Percentiles rank a stretch among this genome's conserved stretches.
Evolutionary conservation across 106 monocot species (phyloP).

Genomic region (Acorus calamus): DNA sequence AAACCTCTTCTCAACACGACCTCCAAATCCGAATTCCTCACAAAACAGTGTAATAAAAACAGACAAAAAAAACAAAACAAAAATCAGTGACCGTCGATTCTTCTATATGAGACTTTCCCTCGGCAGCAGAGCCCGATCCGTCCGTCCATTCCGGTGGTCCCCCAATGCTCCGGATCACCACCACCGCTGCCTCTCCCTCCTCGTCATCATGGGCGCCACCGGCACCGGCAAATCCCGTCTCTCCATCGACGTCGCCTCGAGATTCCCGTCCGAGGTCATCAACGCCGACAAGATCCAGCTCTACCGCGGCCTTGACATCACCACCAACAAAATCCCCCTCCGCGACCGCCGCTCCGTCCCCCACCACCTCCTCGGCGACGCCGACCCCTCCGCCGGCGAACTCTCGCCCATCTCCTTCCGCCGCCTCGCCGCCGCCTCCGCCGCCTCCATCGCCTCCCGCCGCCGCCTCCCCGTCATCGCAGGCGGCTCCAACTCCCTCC

Average conservation of each 20-base stretch:
- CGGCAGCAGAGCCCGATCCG: too few relatives aligned
- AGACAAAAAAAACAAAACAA: too few relatives aligned
- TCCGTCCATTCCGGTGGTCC: too few relatives aligned
- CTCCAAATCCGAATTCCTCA: too few relatives aligned
- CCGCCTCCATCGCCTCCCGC: constrained; percentile 27
- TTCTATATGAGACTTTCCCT: too few relatives aligned
- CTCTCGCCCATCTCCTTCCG: constrained; percentile 50
- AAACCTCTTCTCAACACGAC: too few relatives aligned
- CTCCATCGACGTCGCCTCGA: constrained; percentile 57
- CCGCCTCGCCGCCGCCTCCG: constrained; percentile 20
- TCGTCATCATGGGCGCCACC: constrained; percentile 79
- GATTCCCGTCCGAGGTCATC: constrained; percentile 48
- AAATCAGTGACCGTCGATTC: too few relatives aligned
- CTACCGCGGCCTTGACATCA: constrained; percentile 75
- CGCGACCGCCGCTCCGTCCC: constrained; percentile 56
- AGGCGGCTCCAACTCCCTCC: constrained; percentile 86
- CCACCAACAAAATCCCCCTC: constrained; percentile 73
- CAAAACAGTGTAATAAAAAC: too few relatives aligned
- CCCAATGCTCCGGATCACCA: too few relatives aligned
- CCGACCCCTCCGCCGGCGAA: constrained; percentile 47
- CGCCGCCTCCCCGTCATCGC: constrained; percentile 51
- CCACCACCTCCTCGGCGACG: constrained; percentile 71
- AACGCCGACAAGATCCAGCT: constrained; percentile 96
- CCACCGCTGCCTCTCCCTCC: too few relatives aligned
- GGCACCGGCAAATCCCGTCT: constrained; percentile 90